These are phyloP conservation scores for Diaporthe sp. DNA, from an alignment of 2,329 filamentous ascomycete genomes.

Conservation along the genomic window DNA sequence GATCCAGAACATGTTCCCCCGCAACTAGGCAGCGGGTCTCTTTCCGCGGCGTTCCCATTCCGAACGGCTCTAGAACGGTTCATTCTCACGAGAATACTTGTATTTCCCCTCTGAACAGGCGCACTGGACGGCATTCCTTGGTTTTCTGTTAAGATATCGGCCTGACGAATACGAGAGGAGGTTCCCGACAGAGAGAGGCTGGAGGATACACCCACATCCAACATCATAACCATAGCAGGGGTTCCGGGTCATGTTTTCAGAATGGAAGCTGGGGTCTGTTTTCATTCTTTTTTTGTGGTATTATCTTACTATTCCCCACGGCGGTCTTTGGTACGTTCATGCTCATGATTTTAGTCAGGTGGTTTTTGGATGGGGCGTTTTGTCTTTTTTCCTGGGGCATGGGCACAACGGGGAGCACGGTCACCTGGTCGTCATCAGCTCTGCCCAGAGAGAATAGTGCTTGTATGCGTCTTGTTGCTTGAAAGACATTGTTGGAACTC, in stretches of 20 bases:
- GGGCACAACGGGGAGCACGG: constrained; percentile 14
- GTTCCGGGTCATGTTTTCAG: constrained; percentile 27
- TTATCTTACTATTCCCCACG: constrained; percentile 33
- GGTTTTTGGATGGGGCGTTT: constrained; percentile 34
- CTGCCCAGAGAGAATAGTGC: constrained; percentile 3
- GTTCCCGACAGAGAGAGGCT: constrained; percentile 12
- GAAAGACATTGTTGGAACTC: constrained; percentile 22
- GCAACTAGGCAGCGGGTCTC: constrained; percentile 43
- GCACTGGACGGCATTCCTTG: constrained; percentile 19
- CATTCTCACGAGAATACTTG: constrained; percentile 38
- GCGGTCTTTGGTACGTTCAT: constrained; percentile 16
- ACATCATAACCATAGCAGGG: constrained; percentile 25
- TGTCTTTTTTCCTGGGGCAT: constrained; percentile 22
- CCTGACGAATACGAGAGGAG: constrained; percentile 22
- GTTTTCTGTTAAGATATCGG: background rate
- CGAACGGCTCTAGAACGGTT: constrained; percentile 29
- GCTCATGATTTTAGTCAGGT: constrained; percentile 15
- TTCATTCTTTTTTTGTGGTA: constrained; percentile 25
- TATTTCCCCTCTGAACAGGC: constrained; percentile 13
- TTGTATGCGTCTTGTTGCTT: background rate
- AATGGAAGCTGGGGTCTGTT: constrained; percentile 33
- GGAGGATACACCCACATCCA: constrained; percentile 29
- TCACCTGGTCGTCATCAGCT: constrained; percentile 27
- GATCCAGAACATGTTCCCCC: constrained; percentile 76
- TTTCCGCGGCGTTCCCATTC: background rate